Evolutionary conservation across 768 basidiomycete species (phyloP).

Genomic region (Lepiota subincarnata): DNA sequence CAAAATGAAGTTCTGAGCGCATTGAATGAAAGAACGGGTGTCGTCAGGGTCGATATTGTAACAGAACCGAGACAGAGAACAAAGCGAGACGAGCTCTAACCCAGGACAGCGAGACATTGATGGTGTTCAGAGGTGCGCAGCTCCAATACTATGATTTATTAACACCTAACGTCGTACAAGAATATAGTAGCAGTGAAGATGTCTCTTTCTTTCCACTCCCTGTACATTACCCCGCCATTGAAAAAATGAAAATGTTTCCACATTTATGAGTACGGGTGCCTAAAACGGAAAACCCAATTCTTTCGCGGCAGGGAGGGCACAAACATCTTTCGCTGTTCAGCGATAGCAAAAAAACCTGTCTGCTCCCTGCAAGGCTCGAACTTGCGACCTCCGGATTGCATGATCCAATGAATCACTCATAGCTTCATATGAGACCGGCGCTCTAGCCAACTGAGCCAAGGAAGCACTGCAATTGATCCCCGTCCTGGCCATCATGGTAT

Average conservation of each 20-base stretch:
- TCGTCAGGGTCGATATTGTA: constrained; percentile 9
- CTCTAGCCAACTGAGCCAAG: constrained; percentile 32
- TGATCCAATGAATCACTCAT: constrained; percentile 14
- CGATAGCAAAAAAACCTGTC: too few relatives aligned
- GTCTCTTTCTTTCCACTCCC: too few relatives aligned
- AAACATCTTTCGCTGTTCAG: too few relatives aligned
- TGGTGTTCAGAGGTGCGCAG: neutral
- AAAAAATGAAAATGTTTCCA: too few relatives aligned
- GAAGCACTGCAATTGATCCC: constrained; percentile 12
- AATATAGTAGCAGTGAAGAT: too few relatives aligned
- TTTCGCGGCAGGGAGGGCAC: too few relatives aligned
- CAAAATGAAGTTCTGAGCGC: constrained; percentile 4
- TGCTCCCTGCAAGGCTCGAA: constrained; percentile 54
- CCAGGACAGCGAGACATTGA: neutral
- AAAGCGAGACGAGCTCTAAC: constrained; percentile 8
- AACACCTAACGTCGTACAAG: too few relatives aligned
- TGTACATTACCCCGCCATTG: too few relatives aligned
- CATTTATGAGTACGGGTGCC: too few relatives aligned
- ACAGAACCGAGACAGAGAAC: neutral
- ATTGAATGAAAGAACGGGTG: neutral
- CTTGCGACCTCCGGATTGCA: constrained; percentile 54
- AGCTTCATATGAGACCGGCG: constrained; percentile 27
- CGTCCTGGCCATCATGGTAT: too few relatives aligned
- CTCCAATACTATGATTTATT: neutral
- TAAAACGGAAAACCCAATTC: too few relatives aligned